phyloP scores from a whole-genome alignment of 2,329 filamentous ascomycete species.

The Blastomyces parvus region DNA sequence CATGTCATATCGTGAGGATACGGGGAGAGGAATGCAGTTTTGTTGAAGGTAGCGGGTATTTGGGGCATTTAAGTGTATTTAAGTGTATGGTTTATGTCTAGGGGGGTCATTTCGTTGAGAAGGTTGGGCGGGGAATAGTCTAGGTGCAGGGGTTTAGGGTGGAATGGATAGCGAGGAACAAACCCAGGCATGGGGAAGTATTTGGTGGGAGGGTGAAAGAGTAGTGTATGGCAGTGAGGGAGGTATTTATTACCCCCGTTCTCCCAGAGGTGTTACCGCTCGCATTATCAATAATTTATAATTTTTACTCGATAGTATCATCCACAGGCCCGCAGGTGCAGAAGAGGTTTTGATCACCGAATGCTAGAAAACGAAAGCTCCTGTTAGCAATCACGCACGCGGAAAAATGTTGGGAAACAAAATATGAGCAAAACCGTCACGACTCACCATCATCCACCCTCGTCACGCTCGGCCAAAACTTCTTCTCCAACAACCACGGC shows the following conservation, averaged over 20 bases:
- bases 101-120: not conserved
- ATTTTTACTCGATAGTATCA: slow-evolving; percentile 32
- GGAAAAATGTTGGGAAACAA: slow-evolving; percentile 9
- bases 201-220: not conserved
- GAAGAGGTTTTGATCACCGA: slow-evolving; percentile 86
- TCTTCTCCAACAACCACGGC: slow-evolving; percentile 78
- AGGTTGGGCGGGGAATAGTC: not conserved
- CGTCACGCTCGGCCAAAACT: slow-evolving; percentile 89
- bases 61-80: not conserved
- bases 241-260: not conserved
- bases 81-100: not conserved
- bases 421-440: slow-evolving; percentile 14
- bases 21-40: not conserved
- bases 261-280: not conserved
- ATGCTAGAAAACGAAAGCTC: slow-evolving; percentile 45
- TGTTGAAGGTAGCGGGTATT: not conserved
- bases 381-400: slow-evolving; percentile 19
- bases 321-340: slow-evolving; percentile 87
- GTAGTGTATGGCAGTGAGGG: not conserved
- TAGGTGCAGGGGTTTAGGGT: not conserved
- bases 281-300: not conserved
- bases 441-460: slow-evolving; percentile 79
- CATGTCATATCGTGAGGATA: not conserved
- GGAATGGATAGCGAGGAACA: not conserved
- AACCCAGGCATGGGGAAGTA: not conserved